Conservation (phyloP, 2,329 filamentous ascomycete species). For the Amylocarpus encephaloides region DNA sequence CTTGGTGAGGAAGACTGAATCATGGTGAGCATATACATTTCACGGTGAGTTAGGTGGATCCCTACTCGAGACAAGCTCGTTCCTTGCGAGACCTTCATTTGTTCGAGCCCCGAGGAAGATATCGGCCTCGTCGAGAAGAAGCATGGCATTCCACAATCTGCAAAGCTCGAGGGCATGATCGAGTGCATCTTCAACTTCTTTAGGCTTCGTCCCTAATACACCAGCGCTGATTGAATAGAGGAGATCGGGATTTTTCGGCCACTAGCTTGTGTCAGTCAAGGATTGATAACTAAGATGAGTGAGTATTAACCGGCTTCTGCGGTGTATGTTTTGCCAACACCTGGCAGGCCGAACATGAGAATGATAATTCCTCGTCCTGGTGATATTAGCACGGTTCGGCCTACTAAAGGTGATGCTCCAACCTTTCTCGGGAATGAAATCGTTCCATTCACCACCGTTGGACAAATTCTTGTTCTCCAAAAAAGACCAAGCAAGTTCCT, state of each 20-base stretch:
- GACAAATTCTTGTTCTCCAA: slow-evolving; percentile 37
- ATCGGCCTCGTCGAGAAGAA: slow-evolving; percentile 46
- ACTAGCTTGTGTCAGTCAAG: slow-evolving; percentile 11
- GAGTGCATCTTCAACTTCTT: slow-evolving; percentile 46
- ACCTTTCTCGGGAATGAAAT: slow-evolving; percentile 28
- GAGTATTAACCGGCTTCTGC: slow-evolving; percentile 2
- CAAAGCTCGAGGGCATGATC: slow-evolving; percentile 65
- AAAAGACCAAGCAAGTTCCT: slow-evolving; percentile 40
- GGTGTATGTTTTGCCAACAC: slow-evolving; percentile 9
- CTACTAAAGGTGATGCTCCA: too few relatives aligned
- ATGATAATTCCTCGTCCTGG: background rate
- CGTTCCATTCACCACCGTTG: background rate
- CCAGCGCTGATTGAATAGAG: slow-evolving; percentile 27
- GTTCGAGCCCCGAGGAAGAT: slow-evolving; percentile 37
- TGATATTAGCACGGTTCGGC: too few relatives aligned
- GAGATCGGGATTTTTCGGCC: slow-evolving; percentile 27
- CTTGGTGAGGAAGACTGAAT: slow-evolving; percentile 39
- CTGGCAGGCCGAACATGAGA: slow-evolving; percentile 5
- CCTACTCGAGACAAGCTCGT: slow-evolving; percentile 27
- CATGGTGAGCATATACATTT: background rate
- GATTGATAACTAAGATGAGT: background rate
- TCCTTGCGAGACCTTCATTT: slow-evolving; percentile 27
- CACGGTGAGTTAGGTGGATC: background rate
- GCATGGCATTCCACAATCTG: slow-evolving; percentile 48
- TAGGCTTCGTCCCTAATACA: slow-evolving; percentile 4